Conservation (phyloP, 202 grass and related monocot species). For the Zoysia matrella region DNA sequence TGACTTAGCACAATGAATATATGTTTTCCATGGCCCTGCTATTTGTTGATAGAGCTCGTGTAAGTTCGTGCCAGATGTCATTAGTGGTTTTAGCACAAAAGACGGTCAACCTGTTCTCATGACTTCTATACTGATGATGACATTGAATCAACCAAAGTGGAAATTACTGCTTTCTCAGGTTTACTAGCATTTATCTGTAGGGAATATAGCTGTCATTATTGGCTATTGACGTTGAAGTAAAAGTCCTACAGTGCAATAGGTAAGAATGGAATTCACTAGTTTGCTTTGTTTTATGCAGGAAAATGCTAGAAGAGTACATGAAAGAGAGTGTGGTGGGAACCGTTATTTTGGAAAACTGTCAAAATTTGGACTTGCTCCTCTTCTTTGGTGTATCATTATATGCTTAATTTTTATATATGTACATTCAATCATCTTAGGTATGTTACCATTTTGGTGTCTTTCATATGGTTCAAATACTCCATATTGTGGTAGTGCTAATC, state of each 20-base stretch:
- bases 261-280: conserved; percentile 13
- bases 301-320: conserved; percentile 92
- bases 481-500: conserved; percentile 36
- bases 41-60: conserved; percentile 20
- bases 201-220: neutral
- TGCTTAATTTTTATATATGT: conserved; percentile 70
- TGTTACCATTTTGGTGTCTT: conserved; percentile 29
- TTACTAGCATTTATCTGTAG: neutral
- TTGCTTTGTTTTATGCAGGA: conserved; percentile 62
- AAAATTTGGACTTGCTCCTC: conserved; percentile 85
- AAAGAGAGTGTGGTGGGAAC: conserved; percentile 67
- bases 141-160: conserved; percentile 18
- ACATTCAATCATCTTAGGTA: conserved; percentile 89
- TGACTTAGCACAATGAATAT: neutral
- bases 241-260: conserved; percentile 18
- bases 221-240: conserved; percentile 29
- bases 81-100: conserved; percentile 8
- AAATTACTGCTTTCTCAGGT: conserved; percentile 2
- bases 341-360: conserved; percentile 65
- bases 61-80: conserved; percentile 3
- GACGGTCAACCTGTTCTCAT: neutral
- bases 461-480: conserved; percentile 14
- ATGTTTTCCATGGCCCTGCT: conserved; percentile 14
- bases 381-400: conserved; percentile 83
- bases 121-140: conserved; percentile 7